Evolutionary conservation across 2,329 filamentous ascomycete species (phyloP), one percentile per base, ranked within the genome.

Genomic region (Bipolaris sorokiniana): DNA sequence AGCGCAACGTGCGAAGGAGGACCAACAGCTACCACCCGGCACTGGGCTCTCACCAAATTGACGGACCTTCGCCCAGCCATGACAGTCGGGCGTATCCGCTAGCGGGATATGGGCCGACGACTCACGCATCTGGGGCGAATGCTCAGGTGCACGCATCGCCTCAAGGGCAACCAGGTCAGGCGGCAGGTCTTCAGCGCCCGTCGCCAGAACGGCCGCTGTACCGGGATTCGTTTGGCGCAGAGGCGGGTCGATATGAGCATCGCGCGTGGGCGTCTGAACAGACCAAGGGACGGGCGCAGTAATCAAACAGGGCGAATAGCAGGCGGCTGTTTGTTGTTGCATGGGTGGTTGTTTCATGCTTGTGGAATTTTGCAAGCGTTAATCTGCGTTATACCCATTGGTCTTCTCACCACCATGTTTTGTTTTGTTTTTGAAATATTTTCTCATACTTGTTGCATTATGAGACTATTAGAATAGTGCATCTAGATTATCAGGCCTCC

Each of bases 11-110:
- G 26, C 67, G 75, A 22, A 67, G 74, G 48, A 65, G 75, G 47
- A 77, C 74, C 1, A 74, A 68, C 56, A 73, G 61, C 31, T 77
- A 77, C 40, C 72, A 74, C 53, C 69, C 72, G n/a, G 59, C 63
- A 4, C 33, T 68, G 11, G 71, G 68, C 0, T 64, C 67, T 36
- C 52, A 69, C 20, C 65, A 66, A 20, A 53, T 63, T 5, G 65
- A 72, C 3, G 33, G 65, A 16, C 65, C 63, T 45, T 57, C 60
- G 16, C 53, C 71, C 9, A 58, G 61, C 4, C 58, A 62, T 4
- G 63, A 65, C 20, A 46, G 65, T 22, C 63, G 67, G 18, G 44
- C 52, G 7, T 74, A 71, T 47, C 42, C 66, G 11, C 36, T 60
- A 9, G 7, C 65, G 3, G 54, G 58, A 4, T 73, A 68, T 51